Evolutionary conservation across 2,329 filamentous ascomycete genomes (phyloP).

Genomic region (Aspergillus sp.): DNA sequence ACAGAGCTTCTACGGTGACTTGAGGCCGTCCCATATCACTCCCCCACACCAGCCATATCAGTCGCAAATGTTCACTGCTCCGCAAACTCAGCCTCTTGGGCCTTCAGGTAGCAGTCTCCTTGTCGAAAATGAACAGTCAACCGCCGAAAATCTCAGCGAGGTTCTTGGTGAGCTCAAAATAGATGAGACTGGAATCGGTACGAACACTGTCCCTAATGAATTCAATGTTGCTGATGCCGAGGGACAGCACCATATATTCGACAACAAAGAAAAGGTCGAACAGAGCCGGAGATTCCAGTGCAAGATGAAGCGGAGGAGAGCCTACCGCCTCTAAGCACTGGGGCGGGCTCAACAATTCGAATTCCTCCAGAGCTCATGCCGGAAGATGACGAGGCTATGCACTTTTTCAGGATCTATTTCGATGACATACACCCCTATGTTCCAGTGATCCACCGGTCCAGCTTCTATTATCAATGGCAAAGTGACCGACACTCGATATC

Average conservation of each 20-base stretch:
- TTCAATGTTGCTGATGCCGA: conserved; percentile 5
- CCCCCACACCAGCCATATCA: conserved; percentile 21
- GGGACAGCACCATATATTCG: conserved; percentile 71
- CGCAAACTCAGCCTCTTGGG: conserved; percentile 18
- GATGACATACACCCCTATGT: conserved; percentile 84
- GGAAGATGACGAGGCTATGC: conserved; percentile 66
- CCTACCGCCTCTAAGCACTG: conserved; percentile 58
- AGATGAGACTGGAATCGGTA: conserved; percentile 77
- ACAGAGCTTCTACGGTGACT: conserved; percentile 21
- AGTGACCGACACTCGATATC: conserved; percentile 75
- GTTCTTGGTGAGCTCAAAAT: conserved; percentile 80
- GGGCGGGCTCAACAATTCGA: conserved; percentile 66
- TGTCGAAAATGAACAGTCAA: conserved; percentile 55
- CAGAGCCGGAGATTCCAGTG: conserved; percentile 46
- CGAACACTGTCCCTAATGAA: conserved; percentile 20
- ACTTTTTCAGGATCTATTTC: conserved; percentile 89
- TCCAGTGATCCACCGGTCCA: conserved; percentile 71
- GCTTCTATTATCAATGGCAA: conserved; percentile 86
- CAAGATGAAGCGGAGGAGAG: conserved; percentile 62
- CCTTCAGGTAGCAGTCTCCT: conserved; percentile 38
- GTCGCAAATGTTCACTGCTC: conserved; percentile 16
- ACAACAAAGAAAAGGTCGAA: conserved; percentile 44
- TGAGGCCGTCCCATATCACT: conserved; percentile 22
- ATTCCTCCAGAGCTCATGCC: conserved; percentile 94
- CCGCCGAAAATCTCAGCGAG: conserved; percentile 64